Evolutionary conservation across 2,329 filamentous ascomycete species (phyloP).

Genomic region (Fusarium floridanum): DNA sequence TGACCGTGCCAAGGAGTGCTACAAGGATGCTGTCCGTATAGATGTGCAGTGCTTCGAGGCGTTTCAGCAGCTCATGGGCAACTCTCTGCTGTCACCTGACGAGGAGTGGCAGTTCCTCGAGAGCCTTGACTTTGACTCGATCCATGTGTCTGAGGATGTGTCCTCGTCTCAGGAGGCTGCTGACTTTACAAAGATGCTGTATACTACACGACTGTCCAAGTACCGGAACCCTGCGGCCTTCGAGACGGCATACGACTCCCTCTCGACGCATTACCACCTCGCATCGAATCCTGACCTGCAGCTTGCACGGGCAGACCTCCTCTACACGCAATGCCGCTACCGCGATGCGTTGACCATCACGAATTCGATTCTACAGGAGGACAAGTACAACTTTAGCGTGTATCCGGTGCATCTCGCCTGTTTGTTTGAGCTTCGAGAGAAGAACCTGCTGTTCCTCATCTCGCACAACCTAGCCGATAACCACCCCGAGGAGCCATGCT

Average conservation of each 20-base stretch:
- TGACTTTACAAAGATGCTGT: constrained; percentile 95
- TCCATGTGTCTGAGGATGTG: constrained; percentile 74
- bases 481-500: constrained; percentile 89
- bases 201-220: constrained; percentile 94
- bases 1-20: constrained; percentile 96
- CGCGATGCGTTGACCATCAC: constrained; percentile 88
- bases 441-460: constrained; percentile 90
- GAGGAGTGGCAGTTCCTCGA: constrained; percentile 93
- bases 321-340: constrained; percentile 96
- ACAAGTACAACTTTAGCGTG: constrained; percentile 89
- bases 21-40: constrained; percentile 96
- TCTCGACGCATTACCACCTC: constrained; percentile 94
- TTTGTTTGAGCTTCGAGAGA: constrained; percentile 87
- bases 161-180: constrained; percentile 85
- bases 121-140: constrained; percentile 89
- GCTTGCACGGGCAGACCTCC: constrained; percentile 87
- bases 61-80: constrained; percentile 97
- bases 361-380: constrained; percentile 81
- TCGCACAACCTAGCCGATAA: constrained; percentile 93
- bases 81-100: constrained; percentile 88
- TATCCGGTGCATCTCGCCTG: constrained; percentile 94
- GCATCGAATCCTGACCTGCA: constrained; percentile 89
- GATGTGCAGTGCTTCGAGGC: constrained; percentile 99
- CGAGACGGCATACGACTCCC: constrained; percentile 85
- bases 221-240: constrained; percentile 90